Evolutionary conservation across 345 rosid genomes (phyloP).

Genomic region (Brassica juncea): DNA sequence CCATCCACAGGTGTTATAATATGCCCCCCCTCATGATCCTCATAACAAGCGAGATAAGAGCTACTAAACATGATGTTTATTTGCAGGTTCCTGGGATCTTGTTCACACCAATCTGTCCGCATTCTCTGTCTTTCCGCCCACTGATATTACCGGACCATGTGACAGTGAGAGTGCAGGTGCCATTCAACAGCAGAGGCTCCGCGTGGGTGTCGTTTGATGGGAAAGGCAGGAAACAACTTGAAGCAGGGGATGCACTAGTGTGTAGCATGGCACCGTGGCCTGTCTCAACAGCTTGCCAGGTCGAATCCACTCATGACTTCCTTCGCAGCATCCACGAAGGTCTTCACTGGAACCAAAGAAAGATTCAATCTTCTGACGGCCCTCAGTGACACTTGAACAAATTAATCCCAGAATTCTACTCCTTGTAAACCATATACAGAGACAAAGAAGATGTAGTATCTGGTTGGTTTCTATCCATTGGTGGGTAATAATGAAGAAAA

Average conservation of each 20-base stretch:
- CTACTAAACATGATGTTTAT: conserved; percentile 1
- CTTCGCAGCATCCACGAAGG: conserved; percentile 92
- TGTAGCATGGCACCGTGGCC: conserved; percentile 99
- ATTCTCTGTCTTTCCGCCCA: conserved; percentile 95
- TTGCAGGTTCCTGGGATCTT: conserved; percentile 94
- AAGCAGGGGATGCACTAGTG: conserved; percentile 88
- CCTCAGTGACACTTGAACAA: conserved; percentile 47
- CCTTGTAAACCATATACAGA: conserved; percentile 1
- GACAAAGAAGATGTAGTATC: conserved; percentile 14
- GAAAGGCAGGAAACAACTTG: conserved; percentile 77
- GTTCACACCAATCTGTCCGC: conserved; percentile 98
- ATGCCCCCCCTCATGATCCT: not conserved
- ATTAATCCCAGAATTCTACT: not conserved
- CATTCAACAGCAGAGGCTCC: conserved; percentile 84
- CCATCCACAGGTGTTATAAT: conserved; percentile 83
- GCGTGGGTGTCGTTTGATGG: conserved; percentile 99
- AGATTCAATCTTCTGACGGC: conserved; percentile 82
- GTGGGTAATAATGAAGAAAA: conserved; percentile 9
- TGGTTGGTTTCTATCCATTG: conserved; percentile 3
- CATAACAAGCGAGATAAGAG: not conserved
- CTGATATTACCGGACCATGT: conserved; percentile 94
- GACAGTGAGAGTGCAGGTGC: conserved; percentile 82
- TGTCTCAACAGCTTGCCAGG: conserved; percentile 89
- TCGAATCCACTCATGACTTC: conserved; percentile 84
- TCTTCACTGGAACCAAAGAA: conserved; percentile 94